Percentiles rank a stretch among this genome's conserved stretches.
Evolutionary conservation across 2,329 filamentous ascomycete species (phyloP).

Genomic region (Purpureocillium takamizusanense): DNA sequence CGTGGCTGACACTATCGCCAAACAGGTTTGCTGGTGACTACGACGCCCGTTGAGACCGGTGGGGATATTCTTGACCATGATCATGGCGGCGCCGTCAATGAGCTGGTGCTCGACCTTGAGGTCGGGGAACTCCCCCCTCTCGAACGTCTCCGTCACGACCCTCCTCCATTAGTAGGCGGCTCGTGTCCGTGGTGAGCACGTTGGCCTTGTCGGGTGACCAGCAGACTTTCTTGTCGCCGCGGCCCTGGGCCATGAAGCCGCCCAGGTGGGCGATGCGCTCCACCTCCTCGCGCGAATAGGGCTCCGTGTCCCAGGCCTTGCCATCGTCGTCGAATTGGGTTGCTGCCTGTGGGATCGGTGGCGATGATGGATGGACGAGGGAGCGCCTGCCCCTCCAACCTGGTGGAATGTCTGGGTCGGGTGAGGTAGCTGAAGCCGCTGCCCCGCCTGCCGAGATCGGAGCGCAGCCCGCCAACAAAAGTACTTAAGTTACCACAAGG

Average conservation of each 20-base stretch:
- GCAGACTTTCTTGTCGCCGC: slow-evolving; percentile 59
- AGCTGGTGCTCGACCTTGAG: slow-evolving; percentile 79
- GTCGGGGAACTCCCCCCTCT: slow-evolving; percentile 81
- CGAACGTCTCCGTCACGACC: slow-evolving; percentile 76
- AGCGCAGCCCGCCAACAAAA: slow-evolving; percentile 7
- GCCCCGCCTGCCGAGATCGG: slow-evolving; percentile 29
- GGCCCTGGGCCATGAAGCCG: slow-evolving; percentile 68
- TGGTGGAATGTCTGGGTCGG: no score
- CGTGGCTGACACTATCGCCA: slow-evolving; percentile 92
- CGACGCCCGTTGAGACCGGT: slow-evolving; percentile 76
- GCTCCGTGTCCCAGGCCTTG: slow-evolving; percentile 73
- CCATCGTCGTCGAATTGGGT: slow-evolving; percentile 66
- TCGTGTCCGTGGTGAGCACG: slow-evolving; percentile 85
- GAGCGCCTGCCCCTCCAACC: neutral
- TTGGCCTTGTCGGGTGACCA: slow-evolving; percentile 95
- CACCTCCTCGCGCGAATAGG: slow-evolving; percentile 77
- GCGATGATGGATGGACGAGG: neutral
- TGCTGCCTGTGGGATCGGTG: no score
- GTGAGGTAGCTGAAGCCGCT: neutral
- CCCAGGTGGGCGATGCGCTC: slow-evolving; percentile 80
- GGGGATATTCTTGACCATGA: slow-evolving; percentile 95
- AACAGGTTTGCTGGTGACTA: slow-evolving; percentile 92
- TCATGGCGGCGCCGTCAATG: slow-evolving; percentile 94
- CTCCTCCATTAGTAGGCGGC: slow-evolving; percentile 83
- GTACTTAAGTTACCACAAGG: no score